Percentiles rank a stretch among this genome's conserved stretches.
Evolutionary conservation across 164 flowering plant species (phyloP).

Genomic region (Umbilicus rupestris): DNA sequence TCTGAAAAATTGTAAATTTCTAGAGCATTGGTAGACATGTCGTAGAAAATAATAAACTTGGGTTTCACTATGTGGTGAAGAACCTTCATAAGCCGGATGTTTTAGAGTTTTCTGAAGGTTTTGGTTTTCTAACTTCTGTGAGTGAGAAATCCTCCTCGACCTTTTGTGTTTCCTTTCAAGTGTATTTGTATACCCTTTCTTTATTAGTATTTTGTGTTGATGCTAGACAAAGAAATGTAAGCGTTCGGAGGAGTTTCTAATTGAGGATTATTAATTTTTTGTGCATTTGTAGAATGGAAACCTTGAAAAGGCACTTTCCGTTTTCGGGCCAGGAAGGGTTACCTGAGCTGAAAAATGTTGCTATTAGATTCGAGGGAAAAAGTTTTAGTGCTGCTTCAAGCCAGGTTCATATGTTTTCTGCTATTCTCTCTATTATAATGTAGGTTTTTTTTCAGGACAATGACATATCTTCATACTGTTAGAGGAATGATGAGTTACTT

Average conservation of each 20-base stretch:
- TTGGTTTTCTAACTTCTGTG: neutral
- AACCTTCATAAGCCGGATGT: too few species aligned
- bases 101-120: too few species aligned
- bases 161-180: too few species aligned
- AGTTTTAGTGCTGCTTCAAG: conserved; percentile 24
- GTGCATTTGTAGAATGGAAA: conserved; percentile 25
- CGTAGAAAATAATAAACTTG: too few species aligned
- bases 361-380: conserved; percentile 34
- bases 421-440: neutral
- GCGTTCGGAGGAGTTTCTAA: conserved; percentile 7
- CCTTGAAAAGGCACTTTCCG: conserved; percentile 27
- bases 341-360: conserved; percentile 22
- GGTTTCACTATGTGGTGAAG: too few species aligned
- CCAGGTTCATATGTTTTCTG: conserved; percentile 19
- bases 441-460: neutral
- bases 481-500: neutral
- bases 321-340: conserved; percentile 27
- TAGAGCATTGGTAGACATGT: too few species aligned
- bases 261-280: neutral
- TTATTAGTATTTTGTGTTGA: neutral
- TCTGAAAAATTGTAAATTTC: too few species aligned
- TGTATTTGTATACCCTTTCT: neutral
- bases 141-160: neutral
- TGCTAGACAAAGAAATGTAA: too few species aligned
- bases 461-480: neutral